phyloP scores from a whole-genome alignment of 306 rosid genomes.

The Acacia melanoxylon region DNA sequence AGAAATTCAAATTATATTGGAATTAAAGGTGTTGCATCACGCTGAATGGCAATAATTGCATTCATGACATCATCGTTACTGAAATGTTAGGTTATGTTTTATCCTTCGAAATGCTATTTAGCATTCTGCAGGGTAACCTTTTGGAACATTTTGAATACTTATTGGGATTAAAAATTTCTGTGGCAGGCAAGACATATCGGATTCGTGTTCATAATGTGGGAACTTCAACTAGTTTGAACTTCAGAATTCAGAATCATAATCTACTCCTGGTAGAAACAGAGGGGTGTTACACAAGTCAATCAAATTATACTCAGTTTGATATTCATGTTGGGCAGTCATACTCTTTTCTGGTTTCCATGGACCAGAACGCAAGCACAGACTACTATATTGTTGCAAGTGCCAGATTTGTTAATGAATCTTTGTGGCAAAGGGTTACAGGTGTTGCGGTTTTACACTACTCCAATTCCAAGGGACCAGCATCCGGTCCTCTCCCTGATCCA shows the following conservation, averaged over 20 bases:
- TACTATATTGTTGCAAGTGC: not conserved
- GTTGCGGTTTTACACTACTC: not conserved
- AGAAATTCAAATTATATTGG: not conserved
- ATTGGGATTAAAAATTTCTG: not conserved
- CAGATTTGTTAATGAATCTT: not conserved
- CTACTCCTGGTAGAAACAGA: not conserved
- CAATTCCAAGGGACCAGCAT: not conserved
- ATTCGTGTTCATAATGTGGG: slow-evolving; percentile 1
- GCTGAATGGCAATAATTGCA: not conserved
- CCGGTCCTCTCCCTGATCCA: not conserved
- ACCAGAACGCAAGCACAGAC: not conserved
- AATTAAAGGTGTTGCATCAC: not conserved
- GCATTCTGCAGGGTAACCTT: not conserved
- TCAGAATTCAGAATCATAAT: slow-evolving; percentile 6
- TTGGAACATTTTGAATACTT: not conserved
- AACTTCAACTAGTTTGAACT: not conserved
- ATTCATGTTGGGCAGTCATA: slow-evolving; percentile 1
- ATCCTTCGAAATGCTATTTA: not conserved
- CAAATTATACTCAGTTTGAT: not conserved
- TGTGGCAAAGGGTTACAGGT: not conserved
- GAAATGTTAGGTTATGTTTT: not conserved
- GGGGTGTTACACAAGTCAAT: not conserved
- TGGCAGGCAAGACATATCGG: not conserved
- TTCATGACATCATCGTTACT: not conserved
- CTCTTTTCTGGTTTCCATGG: not conserved